Conservation (phyloP, 2,329 filamentous ascomycete genomes). For the Aspergillus tamarii region DNA sequence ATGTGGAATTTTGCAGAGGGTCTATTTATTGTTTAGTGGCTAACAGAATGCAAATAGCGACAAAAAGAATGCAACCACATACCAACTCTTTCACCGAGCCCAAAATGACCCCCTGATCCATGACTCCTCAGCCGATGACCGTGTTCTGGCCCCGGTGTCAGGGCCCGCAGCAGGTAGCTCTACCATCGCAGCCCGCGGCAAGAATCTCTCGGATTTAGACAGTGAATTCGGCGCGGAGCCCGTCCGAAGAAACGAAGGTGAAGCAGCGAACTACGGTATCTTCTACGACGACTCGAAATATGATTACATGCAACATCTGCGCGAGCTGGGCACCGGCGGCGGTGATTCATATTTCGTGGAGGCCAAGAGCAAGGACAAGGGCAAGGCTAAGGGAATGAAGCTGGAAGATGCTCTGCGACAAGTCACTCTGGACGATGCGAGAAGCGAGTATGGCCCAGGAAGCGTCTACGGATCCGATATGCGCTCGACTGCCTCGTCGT, state of each 20-base stretch:
- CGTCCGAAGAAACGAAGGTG: conserved; percentile 88
- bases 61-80: conserved; percentile 92
- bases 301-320: conserved; percentile 99
- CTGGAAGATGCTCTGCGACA: conserved; percentile 81
- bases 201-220: conserved; percentile 77
- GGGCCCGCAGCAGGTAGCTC: conserved; percentile 36
- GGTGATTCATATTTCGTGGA: conserved; percentile 85
- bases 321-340: conserved; percentile 72
- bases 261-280: conserved; percentile 90
- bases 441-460: conserved; percentile 27
- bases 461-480: conserved; percentile 45
- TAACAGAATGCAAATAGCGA: conserved; percentile 56
- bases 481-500: conserved; percentile 65
- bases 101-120: conserved; percentile 98
- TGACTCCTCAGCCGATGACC: conserved; percentile 83
- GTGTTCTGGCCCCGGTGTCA: conserved; percentile 77
- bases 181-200: conserved; percentile 46
- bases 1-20: conserved; percentile 34
- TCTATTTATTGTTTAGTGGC: background rate
- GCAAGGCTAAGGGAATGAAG: conserved; percentile 64
- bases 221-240: conserved; percentile 67
- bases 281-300: conserved; percentile 95
- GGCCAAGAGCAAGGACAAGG: conserved; percentile 65
- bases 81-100: conserved; percentile 90
- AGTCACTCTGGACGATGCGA: conserved; percentile 49